Base-by-base conservation (phyloP, 148 eudicot genomes). In the Euryodendron excelsum region DNA sequence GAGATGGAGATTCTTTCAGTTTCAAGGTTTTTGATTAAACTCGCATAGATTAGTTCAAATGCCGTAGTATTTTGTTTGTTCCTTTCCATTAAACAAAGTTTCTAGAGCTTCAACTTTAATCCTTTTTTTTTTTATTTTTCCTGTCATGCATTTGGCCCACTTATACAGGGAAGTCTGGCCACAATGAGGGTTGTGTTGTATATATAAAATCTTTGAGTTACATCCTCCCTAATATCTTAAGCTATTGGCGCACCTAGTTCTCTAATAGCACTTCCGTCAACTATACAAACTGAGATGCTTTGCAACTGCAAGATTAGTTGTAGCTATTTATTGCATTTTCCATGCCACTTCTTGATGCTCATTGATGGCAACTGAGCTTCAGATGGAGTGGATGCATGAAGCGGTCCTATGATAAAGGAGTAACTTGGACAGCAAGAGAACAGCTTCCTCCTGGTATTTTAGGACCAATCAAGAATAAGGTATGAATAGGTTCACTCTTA, bases 341-440 rank as follows among this genome's bases (percentile, higher is more conserved):
- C 60, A 48, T 45, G 64, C 56, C 34, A 31, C 31, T 76, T 52
- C 66, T 76, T 47, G 61, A 34, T 74, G 27, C 36, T 68, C 31
- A 60, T n/a, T n/a, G n/a, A 48, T 64, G 23, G 9, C 68, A 30
- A 48, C 41, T 67, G 37, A 62, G 77, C 53, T 66, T 79, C 81
- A 95, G 99, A 74, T 95, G 99, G 99, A 93, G 97, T 81, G 99
- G 99, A 78, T 91, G 88, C 82, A 80, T 93, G 94, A 95, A 90
- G 88, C 90, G 94, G 69, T 95, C 99, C 55, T 84, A 77, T 45
- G 94, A 93, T 83, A 92, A 91, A 58, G 99, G 99, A 33, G 50
- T 78, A n/a, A 93, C 97, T 82, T 95, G 99, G 99, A 70, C 89
- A 30, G 81, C 81, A 31, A 83, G 96, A 84, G 90, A 91, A 84